Evolutionary conservation across 768 basidiomycete species (phyloP).

Genomic region (Dentipellis sp.): DNA sequence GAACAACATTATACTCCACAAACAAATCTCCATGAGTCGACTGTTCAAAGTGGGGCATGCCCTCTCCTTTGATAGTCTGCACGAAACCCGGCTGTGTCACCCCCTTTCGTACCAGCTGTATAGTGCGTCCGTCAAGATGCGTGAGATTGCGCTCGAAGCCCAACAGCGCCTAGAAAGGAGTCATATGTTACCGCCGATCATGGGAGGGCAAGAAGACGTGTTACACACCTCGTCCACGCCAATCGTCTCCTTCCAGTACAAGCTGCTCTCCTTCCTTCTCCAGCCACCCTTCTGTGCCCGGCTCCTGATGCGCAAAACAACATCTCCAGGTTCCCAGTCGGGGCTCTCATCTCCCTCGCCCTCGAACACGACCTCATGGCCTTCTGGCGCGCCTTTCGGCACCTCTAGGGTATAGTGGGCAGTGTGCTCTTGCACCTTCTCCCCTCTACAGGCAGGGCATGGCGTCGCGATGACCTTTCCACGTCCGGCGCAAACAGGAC

Average conservation of each 20-base stretch:
- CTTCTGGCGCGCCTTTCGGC: slow-evolving; percentile 84
- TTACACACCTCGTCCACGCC: slow-evolving; percentile 77
- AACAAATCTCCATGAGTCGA: slow-evolving; percentile 70
- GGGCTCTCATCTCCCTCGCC: slow-evolving; percentile 96
- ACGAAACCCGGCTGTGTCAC: slow-evolving; percentile 95
- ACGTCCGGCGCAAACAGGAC: slow-evolving; percentile 77
- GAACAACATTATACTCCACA: slow-evolving; percentile 87
- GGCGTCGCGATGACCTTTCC: slow-evolving; percentile 67
- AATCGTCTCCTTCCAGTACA: slow-evolving; percentile 91
- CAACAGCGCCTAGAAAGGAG: slow-evolving; percentile 63
- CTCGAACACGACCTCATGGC: slow-evolving; percentile 86
- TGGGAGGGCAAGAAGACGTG: background rate
- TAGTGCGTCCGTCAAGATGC: slow-evolving; percentile 80
- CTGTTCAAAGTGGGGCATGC: slow-evolving; percentile 67
- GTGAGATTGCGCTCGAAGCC: slow-evolving; percentile 92
- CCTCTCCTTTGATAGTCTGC: slow-evolving; percentile 78
- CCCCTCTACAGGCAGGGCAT: slow-evolving; percentile 78
- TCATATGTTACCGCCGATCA: background rate
- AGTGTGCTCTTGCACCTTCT: slow-evolving; percentile 73
- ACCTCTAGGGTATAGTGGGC: slow-evolving; percentile 84
- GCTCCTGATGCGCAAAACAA: slow-evolving; percentile 78
- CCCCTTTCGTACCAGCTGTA: slow-evolving; percentile 59
- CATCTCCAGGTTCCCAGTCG: slow-evolving; percentile 94
- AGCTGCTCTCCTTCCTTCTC: slow-evolving; percentile 79
- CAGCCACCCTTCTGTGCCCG: slow-evolving; percentile 72